Percentiles rank a stretch among this genome's conserved stretches.
phyloP scores from a whole-genome alignment of 148 eudicot species.

The Linanthus parryae region DNA sequence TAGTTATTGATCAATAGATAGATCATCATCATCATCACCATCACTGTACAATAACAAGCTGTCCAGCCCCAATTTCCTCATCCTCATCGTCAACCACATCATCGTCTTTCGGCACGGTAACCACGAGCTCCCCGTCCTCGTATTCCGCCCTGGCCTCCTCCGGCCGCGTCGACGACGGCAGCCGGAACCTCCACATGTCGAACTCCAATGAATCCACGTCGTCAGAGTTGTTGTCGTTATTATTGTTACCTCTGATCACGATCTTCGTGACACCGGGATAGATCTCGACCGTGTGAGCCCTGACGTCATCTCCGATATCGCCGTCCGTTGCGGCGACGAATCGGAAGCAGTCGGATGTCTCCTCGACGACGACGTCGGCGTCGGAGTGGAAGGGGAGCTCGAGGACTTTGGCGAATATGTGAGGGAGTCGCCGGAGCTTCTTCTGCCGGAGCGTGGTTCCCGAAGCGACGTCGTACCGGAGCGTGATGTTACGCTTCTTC shows the following conservation, averaged over 20 bases:
- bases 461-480: slow-evolving; percentile 35
- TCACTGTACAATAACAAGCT: slow-evolving; percentile 72
- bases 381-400: slow-evolving; percentile 77
- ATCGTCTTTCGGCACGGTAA: slow-evolving; percentile 61
- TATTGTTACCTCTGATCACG: slow-evolving; percentile 34
- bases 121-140: slow-evolving; percentile 60
- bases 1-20: slow-evolving; percentile 1
- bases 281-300: slow-evolving; percentile 55
- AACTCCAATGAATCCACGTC: slow-evolving; percentile 50
- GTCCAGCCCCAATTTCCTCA: slow-evolving; percentile 13
- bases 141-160: slow-evolving; percentile 59
- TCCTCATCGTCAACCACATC: slow-evolving; percentile 26
- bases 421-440: no score
- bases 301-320: slow-evolving; percentile 33
- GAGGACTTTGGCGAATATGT: slow-evolving; percentile 80
- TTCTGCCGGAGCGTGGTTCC: slow-evolving; percentile 67
- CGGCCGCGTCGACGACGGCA: slow-evolving; percentile 56
- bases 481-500: slow-evolving; percentile 24
- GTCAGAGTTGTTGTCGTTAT: slow-evolving; percentile 8
- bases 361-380: slow-evolving; percentile 64
- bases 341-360: slow-evolving; percentile 41
- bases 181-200: slow-evolving; percentile 79
- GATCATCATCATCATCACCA: no score
- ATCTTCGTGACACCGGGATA: slow-evolving; percentile 77
- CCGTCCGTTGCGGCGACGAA: slow-evolving; percentile 52